phyloP scores from a whole-genome alignment of 306 rosid genomes.

The Rubus idaeus region DNA sequence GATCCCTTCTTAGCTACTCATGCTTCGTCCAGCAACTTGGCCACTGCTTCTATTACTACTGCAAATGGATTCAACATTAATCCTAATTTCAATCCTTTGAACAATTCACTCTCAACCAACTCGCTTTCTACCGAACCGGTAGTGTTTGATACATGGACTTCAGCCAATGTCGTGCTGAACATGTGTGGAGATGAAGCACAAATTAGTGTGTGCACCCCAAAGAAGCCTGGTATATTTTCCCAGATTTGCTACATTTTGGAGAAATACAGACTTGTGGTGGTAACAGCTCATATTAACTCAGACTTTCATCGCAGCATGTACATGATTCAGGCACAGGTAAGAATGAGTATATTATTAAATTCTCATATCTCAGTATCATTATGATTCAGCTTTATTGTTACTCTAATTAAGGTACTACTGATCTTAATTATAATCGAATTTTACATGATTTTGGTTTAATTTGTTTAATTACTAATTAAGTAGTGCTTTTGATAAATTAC shows the following conservation, averaged over 20 bases:
- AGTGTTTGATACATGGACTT: conserved; percentile 50
- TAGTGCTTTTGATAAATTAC: not conserved
- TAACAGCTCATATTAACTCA: conserved; percentile 45
- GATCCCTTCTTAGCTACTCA: conserved; percentile 41
- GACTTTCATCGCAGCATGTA: conserved; percentile 29
- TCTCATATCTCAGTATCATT: not conserved
- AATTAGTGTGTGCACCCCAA: conserved; percentile 43
- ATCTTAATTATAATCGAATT: too few species aligned
- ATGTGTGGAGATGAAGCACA: conserved; percentile 68
- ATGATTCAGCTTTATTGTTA: not conserved
- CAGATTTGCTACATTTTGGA: conserved; percentile 52
- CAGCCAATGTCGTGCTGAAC: conserved; percentile 52
- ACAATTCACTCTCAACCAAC: not conserved
- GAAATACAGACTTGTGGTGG: conserved; percentile 46
- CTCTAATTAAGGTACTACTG: not conserved
- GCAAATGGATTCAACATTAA: conserved; percentile 4
- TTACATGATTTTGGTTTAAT: too few species aligned
- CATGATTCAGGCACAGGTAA: conserved; percentile 49
- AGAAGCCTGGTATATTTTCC: conserved; percentile 43
- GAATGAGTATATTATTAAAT: not conserved
- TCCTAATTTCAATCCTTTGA: not conserved
- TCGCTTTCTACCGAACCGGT: not conserved
- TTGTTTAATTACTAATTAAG: too few species aligned
- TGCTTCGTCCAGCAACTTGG: conserved; percentile 25
- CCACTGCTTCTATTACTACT: conserved; percentile 17